Conservation (phyloP, 495 filamentous ascomycete genomes). For the Darksidea phi region DNA sequence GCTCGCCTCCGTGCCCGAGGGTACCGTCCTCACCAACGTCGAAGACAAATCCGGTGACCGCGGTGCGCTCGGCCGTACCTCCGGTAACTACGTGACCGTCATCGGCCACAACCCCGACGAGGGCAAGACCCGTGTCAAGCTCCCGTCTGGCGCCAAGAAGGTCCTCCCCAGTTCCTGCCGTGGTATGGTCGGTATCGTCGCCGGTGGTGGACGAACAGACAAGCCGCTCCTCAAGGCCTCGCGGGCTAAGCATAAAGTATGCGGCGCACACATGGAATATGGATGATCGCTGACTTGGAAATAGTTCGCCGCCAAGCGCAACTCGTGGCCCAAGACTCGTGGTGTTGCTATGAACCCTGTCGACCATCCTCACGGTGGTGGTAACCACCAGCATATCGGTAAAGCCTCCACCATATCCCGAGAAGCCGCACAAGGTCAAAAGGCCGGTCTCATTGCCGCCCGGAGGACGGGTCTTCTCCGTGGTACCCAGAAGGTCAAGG, state of each 20-base stretch:
- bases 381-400: constrained; percentile 99
- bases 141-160: constrained; percentile 98
- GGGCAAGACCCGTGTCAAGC: constrained; percentile 99
- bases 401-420: constrained; percentile 99
- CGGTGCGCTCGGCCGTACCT: constrained; percentile 91
- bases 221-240: constrained; percentile 81
- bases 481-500: constrained; percentile 99
- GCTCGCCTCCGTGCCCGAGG: constrained; percentile 89
- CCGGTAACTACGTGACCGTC: constrained; percentile 98
- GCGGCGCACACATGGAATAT: neutral
- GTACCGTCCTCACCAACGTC: constrained; percentile 97
- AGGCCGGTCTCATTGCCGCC: constrained; percentile 99
- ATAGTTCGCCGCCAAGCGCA: constrained; percentile 98
- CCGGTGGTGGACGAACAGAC: constrained; percentile 98
- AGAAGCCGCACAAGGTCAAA: constrained; percentile 97
- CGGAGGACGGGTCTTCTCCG: constrained; percentile 97
- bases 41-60: constrained; percentile 99
- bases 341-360: constrained; percentile 99
- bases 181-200: constrained; percentile 99
- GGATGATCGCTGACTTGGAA: neutral
- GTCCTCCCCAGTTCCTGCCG: constrained; percentile 84
- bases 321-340: constrained; percentile 99
- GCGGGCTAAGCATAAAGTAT: constrained; percentile 34
- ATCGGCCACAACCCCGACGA: constrained; percentile 91
- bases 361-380: constrained; percentile 99